Evolutionary conservation across 306 rosid species (phyloP).

Genomic region (Hylodesmum podocarpum): DNA sequence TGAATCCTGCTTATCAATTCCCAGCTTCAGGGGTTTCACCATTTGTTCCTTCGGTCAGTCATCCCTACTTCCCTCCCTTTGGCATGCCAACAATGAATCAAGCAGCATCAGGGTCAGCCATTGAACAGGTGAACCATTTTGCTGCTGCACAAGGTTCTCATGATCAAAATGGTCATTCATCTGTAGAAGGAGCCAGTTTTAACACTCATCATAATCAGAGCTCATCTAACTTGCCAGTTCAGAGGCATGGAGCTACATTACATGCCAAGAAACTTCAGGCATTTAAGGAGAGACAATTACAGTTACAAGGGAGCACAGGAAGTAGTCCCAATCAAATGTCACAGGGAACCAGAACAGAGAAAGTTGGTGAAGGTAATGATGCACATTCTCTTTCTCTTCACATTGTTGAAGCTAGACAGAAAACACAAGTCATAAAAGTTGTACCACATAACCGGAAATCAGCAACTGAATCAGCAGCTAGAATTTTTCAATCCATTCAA

Average conservation of each 20-base stretch:
- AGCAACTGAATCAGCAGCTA: not conserved
- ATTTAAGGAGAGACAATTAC: not conserved
- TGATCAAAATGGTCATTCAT: constrained; percentile 7
- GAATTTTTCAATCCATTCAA: not conserved
- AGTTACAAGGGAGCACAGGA: not conserved
- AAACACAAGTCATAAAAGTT: not conserved
- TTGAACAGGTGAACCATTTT: constrained; percentile 45
- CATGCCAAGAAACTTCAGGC: not conserved
- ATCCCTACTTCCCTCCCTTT: constrained; percentile 54
- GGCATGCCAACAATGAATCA: constrained; percentile 55
- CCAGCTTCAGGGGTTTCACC: constrained; percentile 45
- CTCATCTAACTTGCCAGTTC: not conserved
- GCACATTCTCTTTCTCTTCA: not conserved
- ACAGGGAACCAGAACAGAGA: not conserved
- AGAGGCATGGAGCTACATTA: not conserved
- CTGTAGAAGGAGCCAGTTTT: not conserved
- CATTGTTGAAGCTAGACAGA: not conserved
- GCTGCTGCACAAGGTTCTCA: constrained; percentile 21
- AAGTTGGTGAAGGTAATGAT: not conserved
- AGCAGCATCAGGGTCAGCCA: constrained; percentile 41
- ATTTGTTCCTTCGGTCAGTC: constrained; percentile 33
- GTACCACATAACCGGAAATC: not conserved
- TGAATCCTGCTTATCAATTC: constrained; percentile 53
- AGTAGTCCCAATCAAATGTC: not conserved
- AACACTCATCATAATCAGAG: not conserved